Conservation (phyloP, 768 basidiomycete species). For the Lentinula guzmanii region DNA sequence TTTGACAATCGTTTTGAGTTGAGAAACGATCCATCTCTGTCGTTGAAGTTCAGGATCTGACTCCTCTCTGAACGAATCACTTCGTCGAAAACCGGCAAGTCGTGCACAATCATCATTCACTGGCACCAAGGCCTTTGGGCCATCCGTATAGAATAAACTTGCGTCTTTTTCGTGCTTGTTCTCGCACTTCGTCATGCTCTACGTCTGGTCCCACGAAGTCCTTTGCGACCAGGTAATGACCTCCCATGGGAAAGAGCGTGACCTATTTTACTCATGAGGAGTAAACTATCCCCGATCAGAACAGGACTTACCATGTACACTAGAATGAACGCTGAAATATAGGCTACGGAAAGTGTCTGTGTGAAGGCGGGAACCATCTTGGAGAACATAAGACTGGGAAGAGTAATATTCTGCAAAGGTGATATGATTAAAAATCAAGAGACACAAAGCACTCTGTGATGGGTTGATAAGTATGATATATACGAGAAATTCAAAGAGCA, state of each 20-base stretch:
- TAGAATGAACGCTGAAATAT: conserved; percentile 56
- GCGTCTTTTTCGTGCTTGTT: conserved; percentile 36
- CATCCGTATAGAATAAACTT: conserved; percentile 16
- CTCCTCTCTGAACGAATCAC: background rate
- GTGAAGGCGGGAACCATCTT: conserved; percentile 66
- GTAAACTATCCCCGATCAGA: background rate
- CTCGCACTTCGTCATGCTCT: conserved; percentile 47
- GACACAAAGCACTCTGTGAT: conserved; percentile 33
- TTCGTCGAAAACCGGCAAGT: conserved; percentile 3
- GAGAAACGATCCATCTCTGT: background rate
- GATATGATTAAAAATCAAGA: conserved; percentile 11
- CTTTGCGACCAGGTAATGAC: conserved; percentile 44
- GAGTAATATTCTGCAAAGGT: conserved; percentile 39
- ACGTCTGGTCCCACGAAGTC: conserved; percentile 66
- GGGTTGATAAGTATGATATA: background rate
- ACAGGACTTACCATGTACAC: conserved; percentile 45
- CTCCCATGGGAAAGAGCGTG: conserved; percentile 62
- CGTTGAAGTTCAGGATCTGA: background rate
- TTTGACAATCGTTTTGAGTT: conserved; percentile 21
- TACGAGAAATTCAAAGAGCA: background rate
- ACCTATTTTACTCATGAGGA: conserved; percentile 34
- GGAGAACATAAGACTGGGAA: conserved; percentile 65
- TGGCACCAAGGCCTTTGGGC: conserved; percentile 8
- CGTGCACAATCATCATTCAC: background rate
- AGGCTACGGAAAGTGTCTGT: conserved; percentile 55